Evolutionary conservation across 2,329 filamentous ascomycete genomes (phyloP).

Genomic region (Hymenoscyphus linearis): DNA sequence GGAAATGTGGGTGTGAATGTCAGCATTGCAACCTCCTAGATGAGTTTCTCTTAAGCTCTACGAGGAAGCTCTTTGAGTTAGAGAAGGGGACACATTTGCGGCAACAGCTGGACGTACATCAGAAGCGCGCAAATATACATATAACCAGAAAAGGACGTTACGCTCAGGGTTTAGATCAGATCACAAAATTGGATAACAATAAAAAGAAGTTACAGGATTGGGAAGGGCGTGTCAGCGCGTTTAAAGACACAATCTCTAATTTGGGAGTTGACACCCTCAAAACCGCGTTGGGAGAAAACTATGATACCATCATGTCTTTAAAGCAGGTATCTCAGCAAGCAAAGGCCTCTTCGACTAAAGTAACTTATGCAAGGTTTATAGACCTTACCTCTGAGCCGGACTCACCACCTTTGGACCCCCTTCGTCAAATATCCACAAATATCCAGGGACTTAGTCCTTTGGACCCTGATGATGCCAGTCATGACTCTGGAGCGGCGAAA

Average conservation of each 20-base stretch:
- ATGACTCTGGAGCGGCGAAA: background rate
- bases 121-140: no score
- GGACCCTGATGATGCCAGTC: background rate
- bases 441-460: background rate
- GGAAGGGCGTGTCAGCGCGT: background rate
- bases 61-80: no score
- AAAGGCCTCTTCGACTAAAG: background rate
- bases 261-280: background rate
- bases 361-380: no score
- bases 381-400: background rate
- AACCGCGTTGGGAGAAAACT: background rate
- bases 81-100: no score
- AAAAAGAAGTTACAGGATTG: background rate
- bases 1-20: background rate
- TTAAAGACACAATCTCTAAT: background rate
- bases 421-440: no score
- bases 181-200: no score
- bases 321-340: background rate
- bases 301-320: background rate
- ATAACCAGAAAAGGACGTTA: no score
- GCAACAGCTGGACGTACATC: no score
- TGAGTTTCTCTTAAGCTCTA: no score
- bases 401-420: background rate
- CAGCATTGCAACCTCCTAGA: background rate
- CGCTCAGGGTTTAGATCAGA: no score